Conservation (phyloP, 2,329 filamentous ascomycete species). For the Clarireedia hainanense region DNA sequence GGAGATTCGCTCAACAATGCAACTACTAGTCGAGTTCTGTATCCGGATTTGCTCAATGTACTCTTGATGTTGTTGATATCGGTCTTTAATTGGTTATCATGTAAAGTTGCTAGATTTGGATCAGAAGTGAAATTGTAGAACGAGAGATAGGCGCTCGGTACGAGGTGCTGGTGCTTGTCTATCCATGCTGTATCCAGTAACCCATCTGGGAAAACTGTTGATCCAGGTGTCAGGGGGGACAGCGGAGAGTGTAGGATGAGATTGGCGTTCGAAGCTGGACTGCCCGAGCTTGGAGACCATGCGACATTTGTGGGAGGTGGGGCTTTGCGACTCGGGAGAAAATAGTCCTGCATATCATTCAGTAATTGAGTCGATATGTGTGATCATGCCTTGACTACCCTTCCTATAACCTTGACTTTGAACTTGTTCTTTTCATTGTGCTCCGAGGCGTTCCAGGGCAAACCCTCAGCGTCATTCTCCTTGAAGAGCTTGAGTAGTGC, state of each 20-base stretch:
- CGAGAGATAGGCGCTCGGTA: constrained; percentile 73
- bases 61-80: constrained; percentile 75
- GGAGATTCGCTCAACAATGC: constrained; percentile 69
- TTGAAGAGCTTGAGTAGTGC: constrained; percentile 59
- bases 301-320: constrained; percentile 33
- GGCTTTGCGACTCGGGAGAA: constrained; percentile 49
- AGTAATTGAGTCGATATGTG: constrained; percentile 20
- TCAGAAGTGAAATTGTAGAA: constrained; percentile 75
- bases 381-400: constrained; percentile 50
- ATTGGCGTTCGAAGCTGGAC: constrained; percentile 34
- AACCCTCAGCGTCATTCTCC: constrained; percentile 53
- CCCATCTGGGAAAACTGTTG: constrained; percentile 81
- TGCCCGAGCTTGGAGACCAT: constrained; percentile 34
- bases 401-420: constrained; percentile 65
- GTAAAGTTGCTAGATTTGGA: constrained; percentile 62
- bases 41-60: constrained; percentile 59
- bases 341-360: constrained; percentile 38
- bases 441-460: constrained; percentile 60
- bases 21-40: constrained; percentile 70
- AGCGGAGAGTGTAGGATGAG: constrained; percentile 78
- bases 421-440: constrained; percentile 46
- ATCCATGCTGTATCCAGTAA: constrained; percentile 77
- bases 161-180: constrained; percentile 75
- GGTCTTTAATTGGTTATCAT: constrained; percentile 79
- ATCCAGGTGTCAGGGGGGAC: constrained; percentile 79